Evolutionary conservation across 2,329 filamentous ascomycete species (phyloP).

Genomic region (Cryphonectria japonica): DNA sequence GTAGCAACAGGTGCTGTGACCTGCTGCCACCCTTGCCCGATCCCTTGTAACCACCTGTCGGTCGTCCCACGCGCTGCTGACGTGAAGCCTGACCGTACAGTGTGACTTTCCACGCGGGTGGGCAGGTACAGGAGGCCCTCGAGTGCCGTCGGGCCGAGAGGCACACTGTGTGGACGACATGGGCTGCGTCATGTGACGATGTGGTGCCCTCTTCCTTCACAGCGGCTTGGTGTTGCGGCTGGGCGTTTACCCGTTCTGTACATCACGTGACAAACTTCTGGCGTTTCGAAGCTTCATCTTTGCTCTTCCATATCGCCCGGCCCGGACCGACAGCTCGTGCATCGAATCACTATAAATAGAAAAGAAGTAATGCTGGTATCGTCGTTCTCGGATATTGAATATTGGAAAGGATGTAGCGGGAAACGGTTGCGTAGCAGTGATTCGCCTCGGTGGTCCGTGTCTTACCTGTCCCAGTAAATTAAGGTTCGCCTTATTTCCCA

Average conservation of each 20-base stretch:
- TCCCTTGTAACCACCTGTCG: conserved; percentile 21
- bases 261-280: conserved; percentile 25
- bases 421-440: not conserved
- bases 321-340: not conserved
- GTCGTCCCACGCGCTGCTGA: conserved; percentile 23
- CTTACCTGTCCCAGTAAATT: not conserved
- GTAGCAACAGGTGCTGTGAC: conserved; percentile 16
- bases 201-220: conserved; percentile 20
- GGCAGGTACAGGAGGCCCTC: not conserved
- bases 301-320: not conserved
- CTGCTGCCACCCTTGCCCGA: conserved; percentile 6
- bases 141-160: not conserved
- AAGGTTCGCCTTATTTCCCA: not conserved
- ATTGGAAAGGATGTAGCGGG: not conserved
- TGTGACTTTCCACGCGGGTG: conserved; percentile 5
- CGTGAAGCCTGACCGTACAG: conserved; percentile 24
- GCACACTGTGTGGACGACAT: conserved; percentile 17
- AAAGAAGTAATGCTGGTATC: not conserved
- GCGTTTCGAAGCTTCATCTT: not conserved
- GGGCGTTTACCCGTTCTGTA: conserved; percentile 11
- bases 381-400: not conserved
- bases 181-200: conserved; percentile 26
- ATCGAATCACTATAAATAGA: not conserved
- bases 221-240: not conserved
- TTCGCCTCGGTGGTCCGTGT: not conserved